Evolutionary conservation across 805 yeast species (phyloP).

Genomic region (Myxozyma geophila): DNA sequence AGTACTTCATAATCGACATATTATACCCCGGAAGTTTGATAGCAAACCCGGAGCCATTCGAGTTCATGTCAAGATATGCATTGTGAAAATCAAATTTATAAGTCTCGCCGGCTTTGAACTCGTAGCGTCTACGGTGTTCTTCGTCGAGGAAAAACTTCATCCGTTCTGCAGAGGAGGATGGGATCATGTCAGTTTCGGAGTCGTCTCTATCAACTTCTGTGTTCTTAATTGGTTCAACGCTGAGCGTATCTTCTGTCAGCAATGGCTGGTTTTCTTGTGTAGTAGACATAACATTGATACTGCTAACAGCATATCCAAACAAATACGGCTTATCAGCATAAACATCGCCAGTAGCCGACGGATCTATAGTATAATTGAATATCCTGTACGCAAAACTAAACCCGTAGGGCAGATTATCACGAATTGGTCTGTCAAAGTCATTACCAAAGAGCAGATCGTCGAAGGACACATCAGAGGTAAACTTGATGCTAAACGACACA

Average conservation of each 20-base stretch:
- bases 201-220: conserved; percentile 2
- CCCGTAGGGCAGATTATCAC: conserved; percentile 62
- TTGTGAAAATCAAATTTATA: conserved; percentile 62
- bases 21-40: conserved; percentile 58
- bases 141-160: conserved; percentile 52
- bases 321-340: conserved; percentile 64
- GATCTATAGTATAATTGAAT: conserved; percentile 63
- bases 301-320: conserved; percentile 64
- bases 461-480: conserved; percentile 41
- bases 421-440: conserved; percentile 64
- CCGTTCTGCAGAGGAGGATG: conserved; percentile 45
- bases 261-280: conserved; percentile 11
- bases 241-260: conserved; percentile 19
- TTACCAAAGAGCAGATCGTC: conserved; percentile 68
- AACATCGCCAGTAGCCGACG: conserved; percentile 67
- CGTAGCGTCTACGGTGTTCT: conserved; percentile 49
- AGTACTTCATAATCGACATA: conserved; percentile 46
- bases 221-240: not conserved
- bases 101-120: conserved; percentile 47
- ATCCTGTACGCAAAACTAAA: conserved; percentile 59
- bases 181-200: conserved; percentile 6
- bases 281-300: conserved; percentile 51
- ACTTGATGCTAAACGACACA: conserved; percentile 51
- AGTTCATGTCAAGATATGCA: conserved; percentile 54
- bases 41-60: conserved; percentile 51